Evolutionary conservation across 768 basidiomycete species (phyloP).

Genomic region (Boletus reticuloceps): DNA sequence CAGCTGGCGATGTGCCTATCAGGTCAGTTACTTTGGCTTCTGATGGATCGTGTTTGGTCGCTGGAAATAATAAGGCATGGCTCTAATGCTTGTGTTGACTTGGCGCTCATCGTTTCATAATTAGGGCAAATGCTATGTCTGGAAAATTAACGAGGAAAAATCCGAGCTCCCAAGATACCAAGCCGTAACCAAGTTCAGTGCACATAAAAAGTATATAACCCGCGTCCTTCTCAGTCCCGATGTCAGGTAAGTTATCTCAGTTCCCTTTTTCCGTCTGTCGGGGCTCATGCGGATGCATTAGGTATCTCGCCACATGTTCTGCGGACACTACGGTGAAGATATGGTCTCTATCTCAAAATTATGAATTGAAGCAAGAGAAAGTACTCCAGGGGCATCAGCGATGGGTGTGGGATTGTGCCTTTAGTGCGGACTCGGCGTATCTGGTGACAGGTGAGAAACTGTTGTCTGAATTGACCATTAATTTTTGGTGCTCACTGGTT

Average conservation of each 20-base stretch:
- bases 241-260: conserved; percentile 61
- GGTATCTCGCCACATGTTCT: conserved; percentile 95
- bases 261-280: conserved; percentile 7
- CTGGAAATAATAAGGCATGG: conserved; percentile 91
- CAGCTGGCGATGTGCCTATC: conserved; percentile 94
- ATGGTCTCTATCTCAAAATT: conserved; percentile 87
- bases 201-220: conserved; percentile 92
- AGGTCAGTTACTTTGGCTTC: conserved; percentile 91
- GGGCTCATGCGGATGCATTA: conserved; percentile 34
- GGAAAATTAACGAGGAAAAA: conserved; percentile 90
- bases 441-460: conserved; percentile 80
- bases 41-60: conserved; percentile 93
- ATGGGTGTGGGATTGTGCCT: conserved; percentile 99
- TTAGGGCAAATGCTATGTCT: conserved; percentile 95
- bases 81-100: conserved; percentile 4
- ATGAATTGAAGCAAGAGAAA: conserved; percentile 88
- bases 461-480: conserved; percentile 2
- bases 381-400: conserved; percentile 90
- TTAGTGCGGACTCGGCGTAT: conserved; percentile 98
- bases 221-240: conserved; percentile 92
- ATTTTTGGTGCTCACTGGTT: conserved; percentile 13
- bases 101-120: conserved; percentile 13
- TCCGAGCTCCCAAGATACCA: conserved; percentile 81
- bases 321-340: conserved; percentile 98
- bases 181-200: conserved; percentile 92